Base-by-base conservation (phyloP, 2,329 filamentous ascomycete species). In the Pseudogymnoascus sp. region DNA sequence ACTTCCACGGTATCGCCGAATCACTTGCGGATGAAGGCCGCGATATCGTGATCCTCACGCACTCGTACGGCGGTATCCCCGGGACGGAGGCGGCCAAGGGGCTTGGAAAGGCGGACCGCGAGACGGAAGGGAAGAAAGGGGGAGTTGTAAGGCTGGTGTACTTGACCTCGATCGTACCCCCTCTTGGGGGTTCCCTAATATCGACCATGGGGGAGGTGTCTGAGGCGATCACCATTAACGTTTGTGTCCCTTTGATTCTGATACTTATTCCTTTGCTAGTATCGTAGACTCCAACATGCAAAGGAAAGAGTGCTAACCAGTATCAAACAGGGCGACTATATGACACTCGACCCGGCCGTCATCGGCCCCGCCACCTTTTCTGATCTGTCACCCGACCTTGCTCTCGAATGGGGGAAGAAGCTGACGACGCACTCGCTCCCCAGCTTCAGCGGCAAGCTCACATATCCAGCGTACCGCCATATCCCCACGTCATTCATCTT, bases 31-130 rank as follows among this genome's bases (percentile, higher is more conserved):
- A 75, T 14, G 65, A 60, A 0, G 73, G 72, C 0, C 75, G 76
- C 23, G 73, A 78, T 23, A 73, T 78, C 4, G 65, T 79, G 0
- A 66, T 78, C 5, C 40, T 77, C 14, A 69, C 71, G 11, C 77
- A 79, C 61, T 77, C 74, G 16, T 79, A 77, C 68, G 73, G 75
- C 1, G 76, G 76, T 8, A 68, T 75, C 0, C 66, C 75, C 0
- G 72, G 70, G 1, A 70, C 72, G 4, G 73, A 76, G 64, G 74
- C 73, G 4, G 66, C 74, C 0, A 71, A 72, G 11, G 76, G 75
- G 0, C 66, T 77, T 5, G 67, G 71, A 5, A 74, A 76, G 60
- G 65, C 67, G 36, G 72, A 76, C 51, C 68, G 77, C 23, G 67
- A 71, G 54, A 65, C 67, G 16, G 63, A 69, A 12, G 76, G 76